Evolutionary conservation across 306 rosid genomes (phyloP), one percentile per base, ranked within the genome.

Genomic region (Cicer judaicum): DNA sequence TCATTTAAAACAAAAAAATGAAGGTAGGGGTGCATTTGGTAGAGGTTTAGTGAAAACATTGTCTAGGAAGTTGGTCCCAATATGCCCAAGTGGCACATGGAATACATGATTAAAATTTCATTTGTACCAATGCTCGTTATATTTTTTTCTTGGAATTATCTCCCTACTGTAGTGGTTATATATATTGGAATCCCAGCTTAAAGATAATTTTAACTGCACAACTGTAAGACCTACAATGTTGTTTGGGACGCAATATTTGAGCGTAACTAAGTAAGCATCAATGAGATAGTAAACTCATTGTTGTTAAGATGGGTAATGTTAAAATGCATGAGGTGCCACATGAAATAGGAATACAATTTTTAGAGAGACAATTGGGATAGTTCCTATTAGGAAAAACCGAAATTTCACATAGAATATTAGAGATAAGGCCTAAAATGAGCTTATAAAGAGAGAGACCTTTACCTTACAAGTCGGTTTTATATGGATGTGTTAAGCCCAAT

Each of bases 1-100:
- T 41, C 69, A 64, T 52, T 44, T 13, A 64, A 64, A 60, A 34
- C 34, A 48, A 65, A 68, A 52, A 52, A 53, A 34, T 53, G 60
- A 18, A 18, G 55, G 77, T 10, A 44, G 49, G 6, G 43, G 6
- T 60, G 36, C 44, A 34, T 75, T 56, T 42, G 73, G 21, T 18
- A 60, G 55, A 48, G 48, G 15, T 73, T 49, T 24, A 48, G 38
- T 16, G 49, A 49, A 75, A 60, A 49, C 34, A 74, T 36, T 29
- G 21, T 80, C 44, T 40, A 10, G 50, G 72, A 61, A 39, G 40
- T 24, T 73, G 40, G 34, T 41, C 40, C 24, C 41, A 53, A 11
- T 54, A 72, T 16, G 10, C 44, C 68, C 54, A 43, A 50, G 44
- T 5, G 2, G 48, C 38, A 24, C 8, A 24, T 72, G 46, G 40